phyloP scores from a whole-genome alignment of 108 stramenopile genomes.

The Nitzschia inconspicua region DNA sequence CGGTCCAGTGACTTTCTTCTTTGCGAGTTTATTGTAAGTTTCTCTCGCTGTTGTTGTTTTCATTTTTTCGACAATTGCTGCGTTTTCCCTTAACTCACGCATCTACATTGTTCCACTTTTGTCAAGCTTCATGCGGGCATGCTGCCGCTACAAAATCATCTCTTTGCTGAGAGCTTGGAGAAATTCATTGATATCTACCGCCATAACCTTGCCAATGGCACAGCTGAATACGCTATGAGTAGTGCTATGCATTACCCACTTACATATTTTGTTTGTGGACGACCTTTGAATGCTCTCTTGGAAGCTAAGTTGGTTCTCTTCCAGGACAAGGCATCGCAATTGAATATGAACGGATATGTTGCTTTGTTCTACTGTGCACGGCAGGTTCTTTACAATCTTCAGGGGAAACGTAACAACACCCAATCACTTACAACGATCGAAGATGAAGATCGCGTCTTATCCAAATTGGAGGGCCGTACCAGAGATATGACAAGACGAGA shows the following conservation, averaged over 20 bases:
- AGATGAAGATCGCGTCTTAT: constrained; percentile 16
- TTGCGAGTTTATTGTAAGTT: too few species aligned
- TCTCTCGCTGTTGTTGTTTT: too few species aligned
- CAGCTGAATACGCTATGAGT: constrained; percentile 14
- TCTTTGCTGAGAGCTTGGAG: constrained; percentile 16
- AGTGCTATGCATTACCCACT: constrained; percentile 9
- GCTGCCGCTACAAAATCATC: constrained; percentile 10
- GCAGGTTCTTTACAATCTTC: constrained; percentile 28
- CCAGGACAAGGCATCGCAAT: constrained; percentile 14
- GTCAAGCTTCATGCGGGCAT: constrained; percentile 7
- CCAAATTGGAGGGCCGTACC: constrained; percentile 15
- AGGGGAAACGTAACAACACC: constrained; percentile 10
- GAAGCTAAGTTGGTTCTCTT: constrained; percentile 24
- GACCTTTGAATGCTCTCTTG: constrained; percentile 15
- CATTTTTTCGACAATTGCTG: too few species aligned
- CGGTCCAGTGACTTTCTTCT: too few species aligned
- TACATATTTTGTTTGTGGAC: constrained; percentile 12
- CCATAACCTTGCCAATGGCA: constrained; percentile 4
- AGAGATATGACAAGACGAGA: constrained; percentile 30
- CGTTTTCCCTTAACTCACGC: too few species aligned
- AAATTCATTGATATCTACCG: constrained; percentile 8
- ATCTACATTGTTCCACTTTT: too few species aligned
- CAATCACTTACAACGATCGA: constrained; percentile 13
- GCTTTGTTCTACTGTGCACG: constrained; percentile 21
- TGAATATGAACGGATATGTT: constrained; percentile 4